Base-by-base conservation (phyloP, 75 land plant species). In the Pinus taeda region DNA sequence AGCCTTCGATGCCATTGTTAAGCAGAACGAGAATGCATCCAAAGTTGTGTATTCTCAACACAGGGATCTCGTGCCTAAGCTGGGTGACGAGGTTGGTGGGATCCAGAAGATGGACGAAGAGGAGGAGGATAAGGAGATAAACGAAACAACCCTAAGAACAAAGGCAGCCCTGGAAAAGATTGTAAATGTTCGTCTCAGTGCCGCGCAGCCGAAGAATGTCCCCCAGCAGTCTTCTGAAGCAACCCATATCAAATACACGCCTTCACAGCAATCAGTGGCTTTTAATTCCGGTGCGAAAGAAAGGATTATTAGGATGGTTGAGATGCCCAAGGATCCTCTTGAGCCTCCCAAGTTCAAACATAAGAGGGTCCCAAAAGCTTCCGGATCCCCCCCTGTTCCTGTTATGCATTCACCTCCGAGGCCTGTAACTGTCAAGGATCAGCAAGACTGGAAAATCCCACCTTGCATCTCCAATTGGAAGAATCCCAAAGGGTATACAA, bases 381-480 rank as follows among this genome's bases (percentile, higher is more conserved):
- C 92, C 15, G 99, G 98, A 17, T 94, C 99, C 2, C 99, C 98
- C 3, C 99, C 97, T 13, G 98, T 94, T 11, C 95, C 98, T 0
- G 87, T 97, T 14, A 92, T 92, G 95, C 95, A 94, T 75, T 94
- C 95, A 2, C 99, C 98, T 0, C 99, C 99, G 13, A 84, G 98
- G 4, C 98, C 95, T 18, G 93, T 94, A 57, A 97, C 99, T 17
- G 95, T 94, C 74, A 94, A 97, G 69, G 99, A 97, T 76, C 99
- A 94, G 75, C 95, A 97, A 71, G 99, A 97, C 80, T 94, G 99
- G 99, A 97, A 97, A 69, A 94, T 94, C 1, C 99, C 99, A 3
- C 99, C 99, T 49, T 97, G 98, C 69, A 97, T 97, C 29, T 97
- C 99, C 1, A 97, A 97, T 65, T 97, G 99, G 99, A 97, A 97